Base-by-base conservation (phyloP, 805 yeast species). In the Kodamaea sagamina region DNA sequence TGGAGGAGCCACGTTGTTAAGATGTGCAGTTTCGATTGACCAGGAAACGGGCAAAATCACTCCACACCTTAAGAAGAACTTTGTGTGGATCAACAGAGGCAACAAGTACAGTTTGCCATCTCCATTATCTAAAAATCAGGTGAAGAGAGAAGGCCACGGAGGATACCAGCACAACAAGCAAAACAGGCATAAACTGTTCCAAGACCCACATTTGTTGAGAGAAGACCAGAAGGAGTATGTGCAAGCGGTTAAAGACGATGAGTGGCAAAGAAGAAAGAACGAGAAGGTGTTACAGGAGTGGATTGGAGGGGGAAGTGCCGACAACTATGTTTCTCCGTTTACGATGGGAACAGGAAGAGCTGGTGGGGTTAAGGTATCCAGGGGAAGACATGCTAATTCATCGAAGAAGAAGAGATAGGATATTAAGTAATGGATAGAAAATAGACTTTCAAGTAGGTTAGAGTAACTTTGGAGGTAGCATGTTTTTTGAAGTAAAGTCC, bases 211-310 rank as follows among this genome's bases (percentile, higher is more conserved):
- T 37, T 59, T 70, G 35, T 74, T 89, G 44, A 79, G 95, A 54
- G 98, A 87, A 63, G 99, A 93, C 66, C 97, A 93, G 69, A 87
- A 86, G 57, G 99, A 93, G 64, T 93, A 93, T 63, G 79, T 81
- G 51, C 82, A 85, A 62, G 96, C 96, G 1, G 61, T 92, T 47
- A 89, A 89, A 61, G 84, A 87, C 55, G 95, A 90, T 42, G 82
- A 83, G 34, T 89, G 97, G 95, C 84, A 82, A 53, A 78, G 86
- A 57, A 77, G 86, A 55, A 86, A 87, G 55, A 88, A 87, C 55
- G 97, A 90, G 57, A 90, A 90, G 62, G 72, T 86, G 44, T 68
- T 89, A 49, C 82, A 84, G 52, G 89, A 88, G 55, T 93, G 95
- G 84, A 82, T 90, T 39, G 97, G 97, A 12, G 96, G 96, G n/a